Percentiles rank a stretch among this genome's conserved stretches.
These are phyloP conservation scores for Linanthus parryae DNA, from an alignment of 148 eudicot species.

Conservation along the genomic window DNA sequence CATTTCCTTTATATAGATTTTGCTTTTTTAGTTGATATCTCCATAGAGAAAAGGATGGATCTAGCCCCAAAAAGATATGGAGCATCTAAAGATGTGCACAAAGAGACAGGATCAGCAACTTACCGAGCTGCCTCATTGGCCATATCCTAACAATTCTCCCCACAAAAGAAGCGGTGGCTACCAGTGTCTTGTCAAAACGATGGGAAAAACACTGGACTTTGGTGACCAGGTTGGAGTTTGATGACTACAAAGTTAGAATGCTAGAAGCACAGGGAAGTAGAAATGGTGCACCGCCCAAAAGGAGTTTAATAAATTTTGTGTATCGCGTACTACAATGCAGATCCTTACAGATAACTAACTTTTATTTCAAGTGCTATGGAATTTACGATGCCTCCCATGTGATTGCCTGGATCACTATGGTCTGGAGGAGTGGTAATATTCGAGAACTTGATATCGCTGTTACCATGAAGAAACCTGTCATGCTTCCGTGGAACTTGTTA, in stretches of 20 bases:
- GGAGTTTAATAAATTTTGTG: neutral
- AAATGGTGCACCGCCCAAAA: neutral
- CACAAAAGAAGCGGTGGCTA: neutral
- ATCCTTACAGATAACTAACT: neutral
- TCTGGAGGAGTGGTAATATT: neutral
- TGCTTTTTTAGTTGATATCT: too few relatives aligned
- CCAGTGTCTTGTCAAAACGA: neutral
- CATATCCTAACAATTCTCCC: conserved; percentile 1
- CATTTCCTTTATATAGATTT: too few relatives aligned
- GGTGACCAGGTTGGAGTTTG: neutral
- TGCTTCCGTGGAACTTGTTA: neutral
- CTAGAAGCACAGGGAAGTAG: too few relatives aligned
- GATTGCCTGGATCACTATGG: neutral
- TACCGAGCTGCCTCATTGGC: neutral
- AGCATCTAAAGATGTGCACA: too few relatives aligned
- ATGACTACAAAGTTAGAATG: too few relatives aligned
- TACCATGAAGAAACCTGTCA: neutral
- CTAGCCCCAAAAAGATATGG: too few relatives aligned
- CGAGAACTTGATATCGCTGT: neutral
- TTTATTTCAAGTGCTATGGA: neutral
- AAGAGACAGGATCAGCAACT: conserved; percentile 2
- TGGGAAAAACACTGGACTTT: neutral
- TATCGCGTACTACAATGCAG: neutral
- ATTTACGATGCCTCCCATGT: too few relatives aligned
- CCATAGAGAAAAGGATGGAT: too few relatives aligned